Evolutionary conservation across 2,329 filamentous ascomycete species (phyloP).

Genomic region (Orbilia javanica): DNA sequence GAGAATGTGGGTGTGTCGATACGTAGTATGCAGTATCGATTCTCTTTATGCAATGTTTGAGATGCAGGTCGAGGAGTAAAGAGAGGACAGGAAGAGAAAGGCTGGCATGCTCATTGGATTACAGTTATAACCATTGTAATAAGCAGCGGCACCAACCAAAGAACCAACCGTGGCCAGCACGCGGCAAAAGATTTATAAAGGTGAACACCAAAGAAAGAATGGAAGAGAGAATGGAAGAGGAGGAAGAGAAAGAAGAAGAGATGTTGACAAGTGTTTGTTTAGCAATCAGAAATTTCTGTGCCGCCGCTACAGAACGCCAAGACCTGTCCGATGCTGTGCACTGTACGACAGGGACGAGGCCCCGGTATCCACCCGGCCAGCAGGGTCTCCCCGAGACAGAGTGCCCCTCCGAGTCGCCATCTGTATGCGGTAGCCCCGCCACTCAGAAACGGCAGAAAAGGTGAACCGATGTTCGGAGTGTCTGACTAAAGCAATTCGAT

Average conservation of each 20-base stretch:
- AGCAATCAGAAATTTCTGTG: constrained; percentile 50
- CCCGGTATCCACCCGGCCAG: too few relatives aligned
- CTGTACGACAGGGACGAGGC: background rate
- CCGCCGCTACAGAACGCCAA: constrained; percentile 26
- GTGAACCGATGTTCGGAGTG: constrained; percentile 37
- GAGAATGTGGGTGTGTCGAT: background rate
- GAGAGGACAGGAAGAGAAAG: constrained; percentile 2
- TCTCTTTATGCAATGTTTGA: constrained; percentile 1
- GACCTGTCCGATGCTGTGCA: background rate
- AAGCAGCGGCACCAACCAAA: background rate
- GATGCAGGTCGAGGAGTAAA: constrained; percentile 8
- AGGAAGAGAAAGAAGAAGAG: constrained; percentile 21
- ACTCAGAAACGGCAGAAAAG: too few relatives aligned
- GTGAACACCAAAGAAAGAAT: background rate
- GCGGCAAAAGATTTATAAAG: background rate
- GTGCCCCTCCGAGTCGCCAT: too few relatives aligned
- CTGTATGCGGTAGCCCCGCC: constrained; percentile 18
- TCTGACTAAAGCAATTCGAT: constrained; percentile 10
- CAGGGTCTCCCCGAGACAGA: too few relatives aligned
- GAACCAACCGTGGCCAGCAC: constrained; percentile 6
- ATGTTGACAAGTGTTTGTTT: constrained; percentile 58
- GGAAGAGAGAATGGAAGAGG: constrained; percentile 5
- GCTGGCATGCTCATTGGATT: constrained; percentile 20
- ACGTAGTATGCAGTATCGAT: too few relatives aligned
- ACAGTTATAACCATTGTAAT: background rate